phyloP scores from a whole-genome alignment of 805 yeast species.

The Ogataea chonburiensis region DNA sequence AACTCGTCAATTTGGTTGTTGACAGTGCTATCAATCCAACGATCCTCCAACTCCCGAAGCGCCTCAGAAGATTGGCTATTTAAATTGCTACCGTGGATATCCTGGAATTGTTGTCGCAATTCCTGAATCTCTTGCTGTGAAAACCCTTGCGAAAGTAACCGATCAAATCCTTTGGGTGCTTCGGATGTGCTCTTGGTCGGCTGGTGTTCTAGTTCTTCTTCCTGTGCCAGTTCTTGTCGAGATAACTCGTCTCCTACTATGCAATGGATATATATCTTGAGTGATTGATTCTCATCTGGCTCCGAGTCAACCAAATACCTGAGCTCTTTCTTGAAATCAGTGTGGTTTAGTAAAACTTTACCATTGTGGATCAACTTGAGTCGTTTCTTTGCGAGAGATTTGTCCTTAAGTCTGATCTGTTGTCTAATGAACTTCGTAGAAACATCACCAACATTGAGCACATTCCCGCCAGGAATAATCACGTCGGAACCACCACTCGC shows the following conservation, averaged over 20 bases:
- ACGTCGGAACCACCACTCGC: constrained; percentile 46
- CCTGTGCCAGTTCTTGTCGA: constrained; percentile 54
- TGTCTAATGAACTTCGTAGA: constrained; percentile 41
- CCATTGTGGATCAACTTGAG: constrained; percentile 71
- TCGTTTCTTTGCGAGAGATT: constrained; percentile 40
- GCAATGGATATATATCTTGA: constrained; percentile 69
- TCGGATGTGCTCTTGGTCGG: constrained; percentile 56
- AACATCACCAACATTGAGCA: constrained; percentile 30
- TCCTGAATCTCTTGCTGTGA: constrained; percentile 72
- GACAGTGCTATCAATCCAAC: constrained; percentile 83
- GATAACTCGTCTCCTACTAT: constrained; percentile 67
- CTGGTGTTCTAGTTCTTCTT: constrained; percentile 55
- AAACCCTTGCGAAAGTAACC: constrained; percentile 81
- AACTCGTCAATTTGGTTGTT: constrained; percentile 50
- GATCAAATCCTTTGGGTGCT: constrained; percentile 80
- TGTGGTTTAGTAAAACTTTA: constrained; percentile 54
- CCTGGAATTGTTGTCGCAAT: constrained; percentile 70
- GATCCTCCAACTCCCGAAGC: constrained; percentile 70
- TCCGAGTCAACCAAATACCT: constrained; percentile 26
- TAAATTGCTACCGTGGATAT: constrained; percentile 54
- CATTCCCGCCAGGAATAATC: constrained; percentile 32
- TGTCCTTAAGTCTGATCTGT: constrained; percentile 38
- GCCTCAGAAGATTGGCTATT: constrained; percentile 42
- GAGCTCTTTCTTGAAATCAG: constrained; percentile 54
- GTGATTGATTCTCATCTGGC: constrained; percentile 16